Conservation (phyloP, 768 basidiomycete species). For the Daedaleopsis sinensis region DNA sequence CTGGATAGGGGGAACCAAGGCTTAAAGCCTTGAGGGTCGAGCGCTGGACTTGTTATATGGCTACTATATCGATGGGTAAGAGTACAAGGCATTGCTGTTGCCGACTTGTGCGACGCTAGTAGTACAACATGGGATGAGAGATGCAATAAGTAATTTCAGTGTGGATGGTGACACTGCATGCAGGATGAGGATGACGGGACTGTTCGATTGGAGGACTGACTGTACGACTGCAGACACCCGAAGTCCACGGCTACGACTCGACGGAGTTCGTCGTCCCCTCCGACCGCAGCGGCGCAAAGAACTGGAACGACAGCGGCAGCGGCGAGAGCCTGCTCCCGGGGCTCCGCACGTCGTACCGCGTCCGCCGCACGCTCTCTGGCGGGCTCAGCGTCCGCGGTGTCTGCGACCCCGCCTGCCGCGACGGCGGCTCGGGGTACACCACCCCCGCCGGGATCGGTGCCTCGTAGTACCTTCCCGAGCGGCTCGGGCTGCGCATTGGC, state of each 20-base stretch:
- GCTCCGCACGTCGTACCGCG: constrained; percentile 11
- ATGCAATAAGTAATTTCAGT: neutral
- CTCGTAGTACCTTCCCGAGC: constrained; percentile 14
- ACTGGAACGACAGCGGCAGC: constrained; percentile 10
- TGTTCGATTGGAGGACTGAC: too few relatives aligned
- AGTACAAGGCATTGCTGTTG: neutral
- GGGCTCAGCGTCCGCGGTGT: constrained; percentile 2
- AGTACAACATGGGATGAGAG: neutral
- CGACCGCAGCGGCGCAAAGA: constrained; percentile 18
- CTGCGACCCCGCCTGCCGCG: constrained; percentile 10
- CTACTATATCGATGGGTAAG: too few relatives aligned
- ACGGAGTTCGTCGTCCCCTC: constrained; percentile 6
- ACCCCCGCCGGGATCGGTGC: constrained; percentile 19
- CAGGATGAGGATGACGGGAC: neutral
- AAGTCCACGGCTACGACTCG: constrained; percentile 9
- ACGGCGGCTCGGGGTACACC: constrained; percentile 20
- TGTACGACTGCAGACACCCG: too few relatives aligned
- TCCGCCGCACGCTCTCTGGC: constrained; percentile 6
- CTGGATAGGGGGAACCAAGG: too few relatives aligned
- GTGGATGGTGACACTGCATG: neutral
- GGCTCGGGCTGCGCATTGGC: constrained; percentile 11
- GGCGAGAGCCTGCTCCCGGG: constrained; percentile 16
- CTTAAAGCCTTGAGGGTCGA: too few relatives aligned
- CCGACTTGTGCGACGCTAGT: neutral
- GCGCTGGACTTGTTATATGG: too few relatives aligned